These are phyloP conservation scores for Monilinia aucupariae DNA, from an alignment of 2,329 filamentous ascomycete species.

Conservation along the genomic window DNA sequence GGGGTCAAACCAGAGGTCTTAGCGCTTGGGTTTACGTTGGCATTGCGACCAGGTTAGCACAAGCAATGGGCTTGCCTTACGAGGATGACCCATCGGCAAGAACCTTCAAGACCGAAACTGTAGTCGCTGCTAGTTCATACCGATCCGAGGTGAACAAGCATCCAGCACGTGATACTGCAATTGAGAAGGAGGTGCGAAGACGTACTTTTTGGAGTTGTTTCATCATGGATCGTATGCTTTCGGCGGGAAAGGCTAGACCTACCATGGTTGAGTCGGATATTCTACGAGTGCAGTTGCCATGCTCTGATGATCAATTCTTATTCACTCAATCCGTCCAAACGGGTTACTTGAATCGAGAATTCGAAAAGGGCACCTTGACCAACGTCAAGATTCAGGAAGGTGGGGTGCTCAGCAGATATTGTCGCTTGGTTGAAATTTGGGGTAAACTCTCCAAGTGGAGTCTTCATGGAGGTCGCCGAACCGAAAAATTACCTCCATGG, in stretches of 20 bases:
- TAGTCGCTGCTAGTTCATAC: slow-evolving; percentile 32
- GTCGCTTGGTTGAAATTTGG: slow-evolving; percentile 55
- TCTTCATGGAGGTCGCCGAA: slow-evolving; percentile 47
- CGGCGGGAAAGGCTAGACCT: slow-evolving; percentile 56
- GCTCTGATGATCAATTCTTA: slow-evolving; percentile 60
- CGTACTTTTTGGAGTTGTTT: slow-evolving; percentile 72
- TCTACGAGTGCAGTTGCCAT: slow-evolving; percentile 61
- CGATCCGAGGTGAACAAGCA: slow-evolving; percentile 14
- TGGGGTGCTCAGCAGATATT: slow-evolving; percentile 43
- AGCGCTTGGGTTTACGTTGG: slow-evolving; percentile 64
- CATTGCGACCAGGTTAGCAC: slow-evolving; percentile 53
- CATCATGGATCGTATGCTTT: slow-evolving; percentile 64
- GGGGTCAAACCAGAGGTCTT: slow-evolving; percentile 57
- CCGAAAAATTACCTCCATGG: slow-evolving; percentile 54
- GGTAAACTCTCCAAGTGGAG: slow-evolving; percentile 54
- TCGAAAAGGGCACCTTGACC: slow-evolving; percentile 43
- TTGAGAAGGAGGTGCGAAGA: slow-evolving; percentile 58
- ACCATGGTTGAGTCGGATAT: slow-evolving; percentile 55
- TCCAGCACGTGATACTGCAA: slow-evolving; percentile 39
- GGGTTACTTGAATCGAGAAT: slow-evolving; percentile 41
- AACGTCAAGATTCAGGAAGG: slow-evolving; percentile 24
- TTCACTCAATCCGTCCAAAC: slow-evolving; percentile 54
- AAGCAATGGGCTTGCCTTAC: slow-evolving; percentile 55
- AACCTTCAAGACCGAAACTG: slow-evolving; percentile 25
- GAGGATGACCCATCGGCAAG: slow-evolving; percentile 41